A percentile compares a stretch with the other conserved stretches of the same genome.
Conservation (phyloP, 371 early-diverging fungal genomes). For the Zopfochytrium polystomum region DNA sequence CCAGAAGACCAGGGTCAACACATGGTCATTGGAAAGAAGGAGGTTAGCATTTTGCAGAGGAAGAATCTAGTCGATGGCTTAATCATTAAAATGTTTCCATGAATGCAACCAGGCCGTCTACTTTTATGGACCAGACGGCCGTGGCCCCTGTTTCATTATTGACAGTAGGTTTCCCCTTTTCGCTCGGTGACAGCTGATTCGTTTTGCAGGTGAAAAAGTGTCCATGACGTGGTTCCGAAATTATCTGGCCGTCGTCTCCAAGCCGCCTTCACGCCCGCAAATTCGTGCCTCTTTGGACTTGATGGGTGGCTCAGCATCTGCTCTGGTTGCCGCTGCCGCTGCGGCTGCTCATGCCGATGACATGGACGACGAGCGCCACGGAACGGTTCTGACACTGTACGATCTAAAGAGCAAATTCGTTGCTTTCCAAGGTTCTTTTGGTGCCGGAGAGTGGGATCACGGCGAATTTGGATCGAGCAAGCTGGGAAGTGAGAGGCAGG, state of each 20-base stretch:
- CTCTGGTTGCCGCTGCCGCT: background rate
- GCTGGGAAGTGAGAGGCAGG: conserved; percentile 45
- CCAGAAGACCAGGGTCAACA: too few relatives aligned
- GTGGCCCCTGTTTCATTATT: conserved; percentile 89
- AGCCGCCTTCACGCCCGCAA: conserved; percentile 49
- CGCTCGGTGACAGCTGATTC: background rate
- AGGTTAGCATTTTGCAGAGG: too few relatives aligned
- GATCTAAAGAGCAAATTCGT: conserved; percentile 88
- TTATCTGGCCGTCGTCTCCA: conserved; percentile 73
- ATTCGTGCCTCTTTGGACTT: conserved; percentile 28
- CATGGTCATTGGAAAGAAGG: too few relatives aligned
- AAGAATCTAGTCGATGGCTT: too few relatives aligned
- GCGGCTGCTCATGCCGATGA: conserved; percentile 4
- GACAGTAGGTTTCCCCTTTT: conserved; percentile 50
- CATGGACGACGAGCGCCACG: conserved; percentile 15
- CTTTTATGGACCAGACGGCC: conserved; percentile 85
- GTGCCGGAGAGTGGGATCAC: conserved; percentile 16
- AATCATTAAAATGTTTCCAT: too few relatives aligned
- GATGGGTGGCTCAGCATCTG: background rate
- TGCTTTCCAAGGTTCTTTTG: conserved; percentile 74
- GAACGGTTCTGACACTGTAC: conserved; percentile 70
- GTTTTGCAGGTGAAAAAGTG: conserved; percentile 56
- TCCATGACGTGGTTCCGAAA: conserved; percentile 71
- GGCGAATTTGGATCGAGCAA: conserved; percentile 40
- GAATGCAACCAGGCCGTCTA: conserved; percentile 83